Evolutionary conservation across 805 yeast genomes (phyloP).

Genomic region (Candida anglica): DNA sequence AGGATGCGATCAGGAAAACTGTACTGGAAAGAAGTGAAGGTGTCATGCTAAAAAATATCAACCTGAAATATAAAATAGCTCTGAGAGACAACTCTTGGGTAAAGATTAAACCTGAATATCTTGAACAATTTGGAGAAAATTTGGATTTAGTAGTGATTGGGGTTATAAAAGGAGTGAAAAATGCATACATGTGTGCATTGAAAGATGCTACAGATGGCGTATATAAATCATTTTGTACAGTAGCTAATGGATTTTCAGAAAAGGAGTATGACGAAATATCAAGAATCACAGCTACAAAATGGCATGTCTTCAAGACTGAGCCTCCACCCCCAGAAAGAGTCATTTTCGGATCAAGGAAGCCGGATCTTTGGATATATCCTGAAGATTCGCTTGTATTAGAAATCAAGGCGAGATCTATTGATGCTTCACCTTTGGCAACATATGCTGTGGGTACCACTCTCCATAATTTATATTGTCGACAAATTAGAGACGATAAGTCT

Average conservation of each 20-base stretch:
- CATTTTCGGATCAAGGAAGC: slow-evolving; percentile 56
- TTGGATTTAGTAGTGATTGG: slow-evolving; percentile 81
- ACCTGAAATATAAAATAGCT: slow-evolving; percentile 57
- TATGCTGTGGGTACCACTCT: slow-evolving; percentile 70
- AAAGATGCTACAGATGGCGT: slow-evolving; percentile 38
- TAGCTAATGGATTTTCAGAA: slow-evolving; percentile 78
- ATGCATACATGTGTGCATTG: slow-evolving; percentile 72
- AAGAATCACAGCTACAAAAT: slow-evolving; percentile 52
- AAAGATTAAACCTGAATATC: slow-evolving; percentile 87
- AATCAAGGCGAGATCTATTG: slow-evolving; percentile 75
- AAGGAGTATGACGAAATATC: slow-evolving; percentile 60
- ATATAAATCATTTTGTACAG: slow-evolving; percentile 67
- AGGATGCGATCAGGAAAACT: slow-evolving; percentile 50
- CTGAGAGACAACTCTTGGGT: slow-evolving; percentile 69
- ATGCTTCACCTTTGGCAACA: slow-evolving; percentile 36
- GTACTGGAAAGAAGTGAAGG: slow-evolving; percentile 75
- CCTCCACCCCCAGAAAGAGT: slow-evolving; percentile 36
- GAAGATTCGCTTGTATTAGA: slow-evolving; percentile 73
- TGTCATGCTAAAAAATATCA: slow-evolving; percentile 64
- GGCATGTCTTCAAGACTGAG: slow-evolving; percentile 44
- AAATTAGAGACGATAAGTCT: slow-evolving; percentile 66
- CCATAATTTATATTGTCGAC: slow-evolving; percentile 69
- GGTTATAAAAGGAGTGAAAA: slow-evolving; percentile 65
- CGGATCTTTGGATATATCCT: slow-evolving; percentile 80
- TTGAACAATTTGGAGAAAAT: slow-evolving; percentile 82